Evolutionary conservation across 768 basidiomycete genomes (phyloP).

Genomic region (Calvatia gigantea): DNA sequence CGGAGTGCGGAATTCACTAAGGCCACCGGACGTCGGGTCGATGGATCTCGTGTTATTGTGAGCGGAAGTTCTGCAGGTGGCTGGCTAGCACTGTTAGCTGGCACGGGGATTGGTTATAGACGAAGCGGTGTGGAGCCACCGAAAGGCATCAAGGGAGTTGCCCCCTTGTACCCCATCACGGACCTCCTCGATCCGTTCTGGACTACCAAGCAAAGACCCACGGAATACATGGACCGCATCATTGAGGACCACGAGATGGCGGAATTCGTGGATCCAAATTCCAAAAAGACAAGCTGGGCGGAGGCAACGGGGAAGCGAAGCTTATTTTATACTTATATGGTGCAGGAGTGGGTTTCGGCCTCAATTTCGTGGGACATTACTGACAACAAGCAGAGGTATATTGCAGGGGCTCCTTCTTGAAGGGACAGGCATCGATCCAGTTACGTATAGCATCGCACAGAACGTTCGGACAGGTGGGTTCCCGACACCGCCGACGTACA

Average conservation of each 20-base stretch:
- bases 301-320: constrained; percentile 22
- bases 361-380: not conserved
- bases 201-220: constrained; percentile 30
- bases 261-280: constrained; percentile 26
- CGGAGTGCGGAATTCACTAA: constrained; percentile 22
- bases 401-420: constrained; percentile 27
- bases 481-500: constrained; percentile 27
- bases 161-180: constrained; percentile 35
- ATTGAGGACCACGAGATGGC: constrained; percentile 27
- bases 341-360: constrained; percentile 31
- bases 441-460: constrained; percentile 26
- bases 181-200: constrained; percentile 34
- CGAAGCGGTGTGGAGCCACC: constrained; percentile 29
- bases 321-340: constrained; percentile 36
- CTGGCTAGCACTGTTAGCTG: constrained; percentile 31
- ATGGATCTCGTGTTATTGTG: constrained; percentile 26
- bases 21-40: constrained; percentile 26
- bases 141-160: constrained; percentile 26
- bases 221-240: constrained; percentile 29
- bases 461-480: constrained; percentile 22
- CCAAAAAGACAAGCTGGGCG: constrained; percentile 21
- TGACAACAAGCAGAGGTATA: constrained; percentile 21
- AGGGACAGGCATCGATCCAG: constrained; percentile 26
- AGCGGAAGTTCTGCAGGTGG: constrained; percentile 39
- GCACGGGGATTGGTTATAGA: constrained; percentile 32